Conservation (phyloP, 345 rosid genomes). For the Lumnitzera littorea region DNA sequence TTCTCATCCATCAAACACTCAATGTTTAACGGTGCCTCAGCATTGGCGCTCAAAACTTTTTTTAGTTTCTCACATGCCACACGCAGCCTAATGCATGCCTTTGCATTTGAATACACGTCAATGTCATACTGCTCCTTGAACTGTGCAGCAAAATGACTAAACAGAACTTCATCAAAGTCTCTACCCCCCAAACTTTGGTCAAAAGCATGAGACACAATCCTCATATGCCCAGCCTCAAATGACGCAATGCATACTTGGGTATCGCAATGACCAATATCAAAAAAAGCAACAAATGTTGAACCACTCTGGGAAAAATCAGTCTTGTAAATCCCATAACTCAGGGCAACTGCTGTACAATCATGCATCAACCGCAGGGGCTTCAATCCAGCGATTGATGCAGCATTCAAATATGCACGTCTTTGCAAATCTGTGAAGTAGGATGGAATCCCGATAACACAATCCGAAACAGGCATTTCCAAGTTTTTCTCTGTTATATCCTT, state of each 20-base stretch:
- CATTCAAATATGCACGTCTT: conserved; percentile 47
- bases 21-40: conserved; percentile 47
- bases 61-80: conserved; percentile 55
- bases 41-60: conserved; percentile 58
- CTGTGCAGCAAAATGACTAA: conserved; percentile 42
- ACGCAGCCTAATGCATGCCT: conserved; percentile 42
- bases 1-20: conserved; percentile 69
- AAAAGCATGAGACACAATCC: conserved; percentile 44
- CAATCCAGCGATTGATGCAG: conserved; percentile 48
- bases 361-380: conserved; percentile 53
- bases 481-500: conserved; percentile 43
- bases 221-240: conserved; percentile 47
- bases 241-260: conserved; percentile 48
- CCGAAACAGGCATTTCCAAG: conserved; percentile 34
- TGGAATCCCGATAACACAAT: conserved; percentile 57
- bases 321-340: conserved; percentile 53
- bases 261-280: conserved; percentile 57
- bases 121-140: conserved; percentile 49
- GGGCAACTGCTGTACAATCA: conserved; percentile 53
- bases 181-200: conserved; percentile 55
- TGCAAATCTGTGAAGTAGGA: conserved; percentile 54
- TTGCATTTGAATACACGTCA: conserved; percentile 42
- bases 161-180: conserved; percentile 50
- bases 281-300: conserved; percentile 35
- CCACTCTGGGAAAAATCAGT: conserved; percentile 39